Conservation (phyloP, 2,329 filamentous ascomycete species). For the Clarireedia homoeocarpa region DNA sequence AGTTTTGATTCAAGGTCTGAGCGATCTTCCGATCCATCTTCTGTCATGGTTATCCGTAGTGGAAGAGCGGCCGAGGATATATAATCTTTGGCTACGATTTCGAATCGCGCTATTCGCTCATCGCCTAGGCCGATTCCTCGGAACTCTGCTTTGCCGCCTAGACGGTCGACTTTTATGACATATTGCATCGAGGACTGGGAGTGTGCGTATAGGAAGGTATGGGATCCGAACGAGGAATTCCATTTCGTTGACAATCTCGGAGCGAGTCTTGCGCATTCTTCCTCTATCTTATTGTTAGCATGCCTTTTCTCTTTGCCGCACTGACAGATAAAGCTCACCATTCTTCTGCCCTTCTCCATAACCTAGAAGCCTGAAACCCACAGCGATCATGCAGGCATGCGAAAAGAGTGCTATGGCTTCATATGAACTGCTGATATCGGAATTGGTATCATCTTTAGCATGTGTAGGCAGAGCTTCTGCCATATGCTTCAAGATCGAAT, state of each 20-base stretch:
- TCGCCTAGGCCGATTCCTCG: conserved; percentile 72
- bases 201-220: conserved; percentile 82
- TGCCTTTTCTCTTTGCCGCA: not conserved
- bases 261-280: conserved; percentile 47
- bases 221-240: conserved; percentile 65
- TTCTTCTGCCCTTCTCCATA: conserved; percentile 76
- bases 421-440: conserved; percentile 60
- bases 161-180: conserved; percentile 70
- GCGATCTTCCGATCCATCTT: conserved; percentile 43
- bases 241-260: conserved; percentile 66
- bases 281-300: conserved; percentile 34
- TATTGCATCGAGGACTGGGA: conserved; percentile 78
- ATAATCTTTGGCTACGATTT: conserved; percentile 67
- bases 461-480: conserved; percentile 52
- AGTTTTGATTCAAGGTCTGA: conserved; percentile 41
- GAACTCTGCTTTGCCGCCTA: conserved; percentile 78
- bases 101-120: conserved; percentile 72
- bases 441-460: conserved; percentile 43
- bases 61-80: conserved; percentile 53
- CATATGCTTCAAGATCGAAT: conserved; percentile 47
- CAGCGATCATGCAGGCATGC: conserved; percentile 73
- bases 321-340: conserved; percentile 38
- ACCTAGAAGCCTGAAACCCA: conserved; percentile 74
- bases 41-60: conserved; percentile 43
- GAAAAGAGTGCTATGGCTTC: conserved; percentile 79